Evolutionary conservation across 1,284 basidiomycete genomes (phyloP).

Genomic region (Microbotryum saponariae): DNA sequence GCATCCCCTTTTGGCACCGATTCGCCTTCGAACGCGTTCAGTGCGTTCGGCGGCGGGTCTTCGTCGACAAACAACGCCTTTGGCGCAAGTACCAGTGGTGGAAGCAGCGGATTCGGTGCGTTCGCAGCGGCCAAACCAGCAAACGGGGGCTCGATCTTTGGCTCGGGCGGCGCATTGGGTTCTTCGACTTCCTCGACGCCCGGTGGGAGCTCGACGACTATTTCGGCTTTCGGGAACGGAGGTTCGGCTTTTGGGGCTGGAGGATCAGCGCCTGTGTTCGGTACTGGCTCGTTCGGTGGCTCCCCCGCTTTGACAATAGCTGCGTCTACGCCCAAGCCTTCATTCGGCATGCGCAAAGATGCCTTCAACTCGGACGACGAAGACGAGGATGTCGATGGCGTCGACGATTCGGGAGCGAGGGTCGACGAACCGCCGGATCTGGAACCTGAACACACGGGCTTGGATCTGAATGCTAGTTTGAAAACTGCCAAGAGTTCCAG

Average conservation of each 20-base stretch:
- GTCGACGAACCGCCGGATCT: slow-evolving; percentile 33
- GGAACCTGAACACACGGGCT: slow-evolving; percentile 19
- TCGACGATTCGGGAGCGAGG: background rate
- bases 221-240: background rate
- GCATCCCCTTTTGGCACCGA: background rate
- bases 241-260: slow-evolving; percentile 3
- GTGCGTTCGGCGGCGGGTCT: background rate
- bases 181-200: background rate
- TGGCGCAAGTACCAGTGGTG: slow-evolving; percentile 3
- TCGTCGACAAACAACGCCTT: slow-evolving; percentile 5
- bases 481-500: slow-evolving; percentile 5
- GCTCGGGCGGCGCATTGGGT: background rate
- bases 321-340: background rate
- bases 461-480: slow-evolving; percentile 21
- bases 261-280: background rate
- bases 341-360: slow-evolving; percentile 6
- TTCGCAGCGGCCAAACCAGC: background rate
- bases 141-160: background rate
- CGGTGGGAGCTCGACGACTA: background rate
- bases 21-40: slow-evolving; percentile 3
- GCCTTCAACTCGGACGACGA: slow-evolving; percentile 10
- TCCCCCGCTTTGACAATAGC: background rate
- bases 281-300: background rate
- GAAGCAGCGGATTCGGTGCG: background rate
- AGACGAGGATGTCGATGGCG: slow-evolving; percentile 5